Evolutionary conservation across 139 green algal genomes (phyloP).

Genomic region (Chlamydomonas urium): DNA sequence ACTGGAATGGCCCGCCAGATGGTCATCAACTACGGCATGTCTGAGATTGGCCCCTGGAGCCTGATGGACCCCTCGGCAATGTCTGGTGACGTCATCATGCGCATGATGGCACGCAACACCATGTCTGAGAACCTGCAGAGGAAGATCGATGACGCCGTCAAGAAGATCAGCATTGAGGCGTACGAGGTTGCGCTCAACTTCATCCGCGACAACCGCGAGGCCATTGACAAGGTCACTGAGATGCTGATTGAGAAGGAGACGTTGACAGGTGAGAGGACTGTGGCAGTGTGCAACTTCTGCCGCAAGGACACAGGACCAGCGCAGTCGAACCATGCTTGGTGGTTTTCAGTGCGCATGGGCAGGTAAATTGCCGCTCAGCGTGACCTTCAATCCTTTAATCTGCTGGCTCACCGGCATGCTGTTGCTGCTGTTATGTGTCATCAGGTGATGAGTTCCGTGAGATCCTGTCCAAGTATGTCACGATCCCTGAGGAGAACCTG

Average conservation of each 20-base stretch:
- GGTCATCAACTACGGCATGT: constrained; percentile 99
- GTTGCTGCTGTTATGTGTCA: not conserved
- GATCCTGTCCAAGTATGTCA: constrained; percentile 78
- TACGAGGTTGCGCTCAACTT: constrained; percentile 64
- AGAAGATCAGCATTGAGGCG: constrained; percentile 45
- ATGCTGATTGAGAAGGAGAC: constrained; percentile 95
- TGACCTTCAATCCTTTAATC: too few species aligned
- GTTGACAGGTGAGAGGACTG: constrained; percentile 82
- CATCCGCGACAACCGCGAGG: constrained; percentile 85
- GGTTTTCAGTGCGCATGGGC: too few species aligned
- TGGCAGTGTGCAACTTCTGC: too few species aligned
- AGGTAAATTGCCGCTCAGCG: too few species aligned
- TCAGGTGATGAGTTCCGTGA: constrained; percentile 83
- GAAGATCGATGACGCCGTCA: constrained; percentile 88
- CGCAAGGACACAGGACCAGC: too few species aligned
- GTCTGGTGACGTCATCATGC: constrained; percentile 37
- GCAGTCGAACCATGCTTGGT: too few species aligned
- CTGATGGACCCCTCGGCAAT: constrained; percentile 83
- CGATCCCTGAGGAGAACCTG: constrained; percentile 88
- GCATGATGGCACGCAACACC: constrained; percentile 89
- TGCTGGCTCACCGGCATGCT: too few species aligned
- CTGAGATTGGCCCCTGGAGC: constrained; percentile 92
- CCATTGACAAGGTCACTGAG: constrained; percentile 92
- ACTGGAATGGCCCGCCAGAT: constrained; percentile 89
- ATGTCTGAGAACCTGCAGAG: constrained; percentile 94